phyloP scores from a whole-genome alignment of 352 stramenopile species.

The Peronospora belbahrii region DNA sequence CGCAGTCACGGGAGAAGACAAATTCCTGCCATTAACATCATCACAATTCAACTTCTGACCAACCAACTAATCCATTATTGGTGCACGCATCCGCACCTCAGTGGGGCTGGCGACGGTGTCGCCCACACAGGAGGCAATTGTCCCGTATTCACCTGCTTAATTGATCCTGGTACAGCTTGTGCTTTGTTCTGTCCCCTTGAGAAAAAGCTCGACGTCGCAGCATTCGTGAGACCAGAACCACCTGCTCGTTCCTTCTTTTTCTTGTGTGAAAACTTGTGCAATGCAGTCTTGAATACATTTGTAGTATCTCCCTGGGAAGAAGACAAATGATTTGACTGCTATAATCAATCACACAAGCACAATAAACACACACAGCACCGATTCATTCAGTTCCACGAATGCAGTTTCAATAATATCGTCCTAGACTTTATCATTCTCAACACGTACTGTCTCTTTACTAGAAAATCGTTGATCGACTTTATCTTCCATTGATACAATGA shows the following conservation, averaged over 20 bases:
- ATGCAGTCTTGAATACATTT: constrained; percentile 66
- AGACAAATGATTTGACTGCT: constrained; percentile 26
- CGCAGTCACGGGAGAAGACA: constrained; percentile 28
- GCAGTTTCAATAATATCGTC: constrained; percentile 9
- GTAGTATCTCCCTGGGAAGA: constrained; percentile 28
- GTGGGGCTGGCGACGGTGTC: constrained; percentile 46
- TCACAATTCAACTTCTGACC: not conserved
- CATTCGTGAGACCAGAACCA: constrained; percentile 23
- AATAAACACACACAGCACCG: too few relatives aligned
- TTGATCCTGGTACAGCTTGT: constrained; percentile 52
- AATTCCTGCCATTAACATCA: constrained; percentile 22
- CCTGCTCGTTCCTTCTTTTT: constrained; percentile 60
- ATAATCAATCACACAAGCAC: not conserved
- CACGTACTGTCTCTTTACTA: constrained; percentile 21
- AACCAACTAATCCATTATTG: not conserved
- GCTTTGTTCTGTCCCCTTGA: constrained; percentile 33
- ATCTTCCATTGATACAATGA: constrained; percentile 14
- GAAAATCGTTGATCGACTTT: constrained; percentile 6
- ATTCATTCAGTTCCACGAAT: not conserved
- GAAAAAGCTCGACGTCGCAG: constrained; percentile 62
- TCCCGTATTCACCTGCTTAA: constrained; percentile 63
- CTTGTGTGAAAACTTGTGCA: constrained; percentile 78
- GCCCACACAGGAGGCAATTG: constrained; percentile 75
- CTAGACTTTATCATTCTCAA: not conserved
- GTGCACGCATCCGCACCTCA: constrained; percentile 21